Percentiles rank a stretch among this genome's conserved stretches.
Evolutionary conservation across 192 early-diverging fungal genomes (phyloP).

Genomic region (Funneliformis mosseae): DNA sequence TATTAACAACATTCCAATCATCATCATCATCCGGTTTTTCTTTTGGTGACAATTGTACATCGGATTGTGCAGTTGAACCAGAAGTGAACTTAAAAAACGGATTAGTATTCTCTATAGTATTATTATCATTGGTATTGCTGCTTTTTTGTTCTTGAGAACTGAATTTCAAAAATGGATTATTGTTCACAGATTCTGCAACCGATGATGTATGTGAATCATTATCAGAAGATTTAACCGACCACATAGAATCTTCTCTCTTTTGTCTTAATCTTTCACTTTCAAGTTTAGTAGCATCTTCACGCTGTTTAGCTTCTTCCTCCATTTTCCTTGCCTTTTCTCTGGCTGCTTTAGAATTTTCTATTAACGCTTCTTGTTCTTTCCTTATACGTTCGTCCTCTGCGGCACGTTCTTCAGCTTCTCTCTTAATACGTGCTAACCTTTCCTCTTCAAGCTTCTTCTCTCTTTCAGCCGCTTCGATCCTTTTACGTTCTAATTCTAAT

Average conservation of each 20-base stretch:
- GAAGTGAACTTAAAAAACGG: conserved; percentile 44
- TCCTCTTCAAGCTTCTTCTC: conserved; percentile 43
- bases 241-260: conserved; percentile 3
- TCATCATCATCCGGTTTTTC: conserved; percentile 32
- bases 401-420: conserved; percentile 19
- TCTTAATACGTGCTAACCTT: conserved; percentile 36
- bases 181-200: conserved; percentile 9
- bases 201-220: not conserved
- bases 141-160: conserved; percentile 4
- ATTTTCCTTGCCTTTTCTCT: conserved; percentile 26
- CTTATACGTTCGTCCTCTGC: conserved; percentile 20
- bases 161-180: conserved; percentile 45
- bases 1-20: conserved; percentile 42
- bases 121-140: conserved; percentile 14
- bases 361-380: conserved; percentile 8
- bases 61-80: conserved; percentile 11
- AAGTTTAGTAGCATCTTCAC: conserved; percentile 8
- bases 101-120: conserved; percentile 43
- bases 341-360: conserved; percentile 16
- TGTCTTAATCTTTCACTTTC: conserved; percentile 1
- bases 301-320: conserved; percentile 28
- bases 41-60: not conserved
- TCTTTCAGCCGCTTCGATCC: conserved; percentile 28
- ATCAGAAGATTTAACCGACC: not conserved
- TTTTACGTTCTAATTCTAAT: conserved; percentile 40